These are phyloP conservation scores for Monosporascus sp. DNA, from an alignment of 2,329 filamentous ascomycete genomes.

Conservation along the genomic window DNA sequence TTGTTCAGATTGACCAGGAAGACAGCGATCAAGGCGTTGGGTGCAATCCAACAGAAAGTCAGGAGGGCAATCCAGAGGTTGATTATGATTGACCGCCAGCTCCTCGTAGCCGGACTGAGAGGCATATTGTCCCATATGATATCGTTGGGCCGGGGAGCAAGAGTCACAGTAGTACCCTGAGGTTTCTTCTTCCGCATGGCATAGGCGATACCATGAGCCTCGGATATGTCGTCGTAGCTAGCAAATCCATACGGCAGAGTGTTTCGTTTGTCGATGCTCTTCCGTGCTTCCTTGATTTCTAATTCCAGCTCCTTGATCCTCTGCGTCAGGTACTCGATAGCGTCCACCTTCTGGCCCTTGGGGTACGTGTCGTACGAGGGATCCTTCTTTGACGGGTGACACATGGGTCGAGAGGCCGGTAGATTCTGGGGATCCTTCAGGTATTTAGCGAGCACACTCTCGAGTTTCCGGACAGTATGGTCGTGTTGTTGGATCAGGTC, in stretches of 20 bases:
- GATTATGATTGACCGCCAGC: slow-evolving; percentile 71
- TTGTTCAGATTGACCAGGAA: slow-evolving; percentile 86
- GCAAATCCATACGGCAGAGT: slow-evolving; percentile 92
- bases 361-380: slow-evolving; percentile 59
- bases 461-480: slow-evolving; percentile 72
- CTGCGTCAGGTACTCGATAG: slow-evolving; percentile 86
- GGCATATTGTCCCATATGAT: slow-evolving; percentile 94
- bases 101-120: slow-evolving; percentile 61
- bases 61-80: slow-evolving; percentile 77
- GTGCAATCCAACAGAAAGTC: slow-evolving; percentile 81
- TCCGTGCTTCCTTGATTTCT: slow-evolving; percentile 77
- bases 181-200: slow-evolving; percentile 75
- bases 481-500: slow-evolving; percentile 80
- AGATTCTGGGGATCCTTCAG: slow-evolving; percentile 80
- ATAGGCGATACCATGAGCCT: slow-evolving; percentile 85
- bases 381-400: slow-evolving; percentile 76
- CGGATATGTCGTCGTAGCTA: slow-evolving; percentile 81
- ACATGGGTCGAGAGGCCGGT: slow-evolving; percentile 70
- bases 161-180: slow-evolving; percentile 66
- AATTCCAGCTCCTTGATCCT: slow-evolving; percentile 78
- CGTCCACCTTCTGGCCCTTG: slow-evolving; percentile 71
- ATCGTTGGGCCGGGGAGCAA: slow-evolving; percentile 84
- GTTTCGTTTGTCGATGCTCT: slow-evolving; percentile 78
- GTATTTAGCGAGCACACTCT: slow-evolving; percentile 81
- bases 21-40: slow-evolving; percentile 90